Evolutionary conservation across 2,329 filamentous ascomycete species (phyloP).

Genomic region (Sclerotinia nivalis): DNA sequence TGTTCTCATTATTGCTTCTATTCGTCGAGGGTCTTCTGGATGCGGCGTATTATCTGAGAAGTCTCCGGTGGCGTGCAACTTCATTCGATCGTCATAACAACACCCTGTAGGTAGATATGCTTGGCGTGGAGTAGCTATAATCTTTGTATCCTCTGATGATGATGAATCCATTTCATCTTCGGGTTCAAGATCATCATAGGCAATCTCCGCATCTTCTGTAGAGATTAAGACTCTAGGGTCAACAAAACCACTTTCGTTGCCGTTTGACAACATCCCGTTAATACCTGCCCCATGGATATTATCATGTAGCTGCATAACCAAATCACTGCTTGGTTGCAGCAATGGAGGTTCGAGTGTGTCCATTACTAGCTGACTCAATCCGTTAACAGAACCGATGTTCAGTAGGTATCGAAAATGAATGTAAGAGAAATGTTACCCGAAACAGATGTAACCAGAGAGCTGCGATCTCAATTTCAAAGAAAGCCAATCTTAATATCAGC

Average conservation of each 20-base stretch:
- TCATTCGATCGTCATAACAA: slow-evolving; percentile 94
- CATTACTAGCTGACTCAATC: neutral
- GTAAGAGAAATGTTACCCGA: neutral
- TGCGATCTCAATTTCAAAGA: neutral
- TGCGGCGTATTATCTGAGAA: slow-evolving; percentile 75
- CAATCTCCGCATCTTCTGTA: slow-evolving; percentile 24
- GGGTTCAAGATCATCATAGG: slow-evolving; percentile 23
- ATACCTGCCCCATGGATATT: slow-evolving; percentile 9
- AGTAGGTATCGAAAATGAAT: neutral
- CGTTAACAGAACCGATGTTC: neutral
- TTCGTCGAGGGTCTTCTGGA: slow-evolving; percentile 89
- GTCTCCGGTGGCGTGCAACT: slow-evolving; percentile 86
- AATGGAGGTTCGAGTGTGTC: slow-evolving; percentile 7
- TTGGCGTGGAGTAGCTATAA: slow-evolving; percentile 24
- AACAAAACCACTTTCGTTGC: slow-evolving; percentile 34
- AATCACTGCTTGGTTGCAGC: slow-evolving; percentile 28
- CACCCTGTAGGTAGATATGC: slow-evolving; percentile 64
- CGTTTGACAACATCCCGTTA: slow-evolving; percentile 23
- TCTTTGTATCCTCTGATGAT: slow-evolving; percentile 20
- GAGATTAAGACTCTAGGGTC: slow-evolving; percentile 33
- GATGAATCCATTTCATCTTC: slow-evolving; percentile 29
- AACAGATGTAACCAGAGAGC: neutral
- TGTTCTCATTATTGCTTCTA: slow-evolving; percentile 89
- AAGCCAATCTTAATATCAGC: neutral
- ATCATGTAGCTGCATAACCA: slow-evolving; percentile 32